phyloP scores from a whole-genome alignment of 2,329 filamentous ascomycete species.

The Colletotrichum sp. region DNA sequence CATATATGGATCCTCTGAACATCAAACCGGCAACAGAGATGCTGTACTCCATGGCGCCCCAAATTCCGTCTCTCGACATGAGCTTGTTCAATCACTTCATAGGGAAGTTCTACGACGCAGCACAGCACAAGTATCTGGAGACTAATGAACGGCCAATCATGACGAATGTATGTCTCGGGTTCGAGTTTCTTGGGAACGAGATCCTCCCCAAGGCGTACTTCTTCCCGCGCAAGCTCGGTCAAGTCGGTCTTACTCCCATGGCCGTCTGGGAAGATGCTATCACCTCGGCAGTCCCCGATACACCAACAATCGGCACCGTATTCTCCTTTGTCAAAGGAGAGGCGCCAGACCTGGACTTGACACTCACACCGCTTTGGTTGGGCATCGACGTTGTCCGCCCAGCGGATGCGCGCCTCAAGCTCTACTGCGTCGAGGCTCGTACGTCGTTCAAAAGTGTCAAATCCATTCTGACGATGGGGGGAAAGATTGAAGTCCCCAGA shows the following conservation, averaged over 20 bases:
- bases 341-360: not conserved
- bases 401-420: not conserved
- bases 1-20: conserved; percentile 3
- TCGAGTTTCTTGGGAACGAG: not conserved
- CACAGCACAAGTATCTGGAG: not conserved
- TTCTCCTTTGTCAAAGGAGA: not conserved
- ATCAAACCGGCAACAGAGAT: not conserved
- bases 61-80: not conserved
- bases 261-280: conserved; percentile 1
- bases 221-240: not conserved
- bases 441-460: not conserved
- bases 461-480: not conserved
- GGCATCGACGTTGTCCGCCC: not conserved
- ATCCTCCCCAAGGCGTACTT: conserved; percentile 1
- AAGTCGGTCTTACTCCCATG: not conserved
- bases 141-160: not conserved
- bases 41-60: not conserved
- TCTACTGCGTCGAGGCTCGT: not conserved
- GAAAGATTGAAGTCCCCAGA: not conserved
- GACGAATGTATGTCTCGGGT: not conserved
- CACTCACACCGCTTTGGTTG: not conserved
- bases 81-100: conserved; percentile 4
- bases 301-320: not conserved
- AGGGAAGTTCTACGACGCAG: not conserved
- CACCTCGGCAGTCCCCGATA: not conserved